phyloP scores from a whole-genome alignment of 768 basidiomycete genomes.

The Tulasnella sp. region DNA sequence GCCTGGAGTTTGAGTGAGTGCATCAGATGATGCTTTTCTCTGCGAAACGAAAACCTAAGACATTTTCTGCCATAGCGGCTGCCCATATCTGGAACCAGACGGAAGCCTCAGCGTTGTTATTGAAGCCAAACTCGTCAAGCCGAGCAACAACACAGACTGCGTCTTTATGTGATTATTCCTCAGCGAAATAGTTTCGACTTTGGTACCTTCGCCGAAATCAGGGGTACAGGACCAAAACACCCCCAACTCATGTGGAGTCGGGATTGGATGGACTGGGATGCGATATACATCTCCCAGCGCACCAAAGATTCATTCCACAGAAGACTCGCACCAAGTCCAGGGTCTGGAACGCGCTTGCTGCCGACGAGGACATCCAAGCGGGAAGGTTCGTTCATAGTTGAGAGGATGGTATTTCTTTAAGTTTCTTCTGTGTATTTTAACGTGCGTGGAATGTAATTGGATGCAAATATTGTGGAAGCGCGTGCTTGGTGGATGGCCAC shows the following conservation, averaged over 20 bases:
- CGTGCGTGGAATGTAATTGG: neutral
- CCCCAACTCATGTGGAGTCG: neutral
- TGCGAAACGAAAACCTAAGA: neutral
- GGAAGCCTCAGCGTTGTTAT: constrained; percentile 21
- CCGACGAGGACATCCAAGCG: too few species aligned
- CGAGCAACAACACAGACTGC: constrained; percentile 19
- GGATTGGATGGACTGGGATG: neutral
- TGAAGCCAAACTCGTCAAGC: constrained; percentile 25
- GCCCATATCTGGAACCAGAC: constrained; percentile 19
- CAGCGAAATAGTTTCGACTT: neutral
- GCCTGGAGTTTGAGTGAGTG: constrained; percentile 25
- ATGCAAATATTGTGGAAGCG: neutral
- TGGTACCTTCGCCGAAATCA: neutral
- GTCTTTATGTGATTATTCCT: constrained; percentile 20
- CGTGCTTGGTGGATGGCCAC: neutral
- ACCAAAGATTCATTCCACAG: too few species aligned
- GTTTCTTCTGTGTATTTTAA: neutral
- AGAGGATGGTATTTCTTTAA: neutral
- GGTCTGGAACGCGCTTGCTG: neutral
- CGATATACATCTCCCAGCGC: neutral
- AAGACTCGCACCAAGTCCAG: too few species aligned
- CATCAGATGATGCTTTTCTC: neutral
- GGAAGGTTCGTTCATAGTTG: neutral
- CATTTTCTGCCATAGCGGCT: neutral
- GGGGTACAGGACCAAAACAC: neutral